Base-by-base conservation (phyloP, 2,329 filamentous ascomycete genomes). In the Plectosphaerella plurivora region DNA sequence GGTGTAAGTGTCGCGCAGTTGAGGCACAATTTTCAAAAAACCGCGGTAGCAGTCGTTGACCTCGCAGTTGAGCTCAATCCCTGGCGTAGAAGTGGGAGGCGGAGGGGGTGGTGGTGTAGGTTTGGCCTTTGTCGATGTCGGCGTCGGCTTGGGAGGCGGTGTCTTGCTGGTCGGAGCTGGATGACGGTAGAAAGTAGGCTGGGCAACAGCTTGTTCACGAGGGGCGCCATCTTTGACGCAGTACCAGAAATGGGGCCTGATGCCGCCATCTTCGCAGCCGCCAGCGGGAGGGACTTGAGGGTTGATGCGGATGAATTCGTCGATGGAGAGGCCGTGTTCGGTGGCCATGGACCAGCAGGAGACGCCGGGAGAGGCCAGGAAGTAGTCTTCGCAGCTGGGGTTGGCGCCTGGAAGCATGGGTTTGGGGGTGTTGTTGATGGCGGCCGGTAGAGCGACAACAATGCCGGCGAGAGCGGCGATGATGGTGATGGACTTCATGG, bases 301-400 rank as follows among this genome's bases (percentile, higher is more conserved):
- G 12, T 60, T 60, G 3, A 61, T 51, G 25, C 49, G 53, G 5
- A 59, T 56, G 9, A 68, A 51, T 10, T 65, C 57, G 8, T 65
- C 50, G 8, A 62, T 61, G 12, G 60, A 60, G 53, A 61, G 61
- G 4, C 58, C 59, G 24, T 66, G 54, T 47, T 57, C 60, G 11
- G 63, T 61, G 25, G 57, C 56, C 45, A 61, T 60, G 49, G 63
- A 60, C 36, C 28, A 14, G 36, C 51, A 58, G 20, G 46, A 39
- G 10, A 53, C 47, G n/a, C 42, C 49, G 2, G 51, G 47, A 10
- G 45, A 28, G 15, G 55, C 49, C 25, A 44, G 33, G 41, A 47
- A 51, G 12, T 54, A 57, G 14, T 49, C 25, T n/a, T 52, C 50
- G 46, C 50, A 52, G 4, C 11, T 22, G 15, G 50, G 14, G 10